These are phyloP conservation scores for Thozetella sp. DNA, from an alignment of 495 filamentous ascomycete genomes.

Conservation along the genomic window DNA sequence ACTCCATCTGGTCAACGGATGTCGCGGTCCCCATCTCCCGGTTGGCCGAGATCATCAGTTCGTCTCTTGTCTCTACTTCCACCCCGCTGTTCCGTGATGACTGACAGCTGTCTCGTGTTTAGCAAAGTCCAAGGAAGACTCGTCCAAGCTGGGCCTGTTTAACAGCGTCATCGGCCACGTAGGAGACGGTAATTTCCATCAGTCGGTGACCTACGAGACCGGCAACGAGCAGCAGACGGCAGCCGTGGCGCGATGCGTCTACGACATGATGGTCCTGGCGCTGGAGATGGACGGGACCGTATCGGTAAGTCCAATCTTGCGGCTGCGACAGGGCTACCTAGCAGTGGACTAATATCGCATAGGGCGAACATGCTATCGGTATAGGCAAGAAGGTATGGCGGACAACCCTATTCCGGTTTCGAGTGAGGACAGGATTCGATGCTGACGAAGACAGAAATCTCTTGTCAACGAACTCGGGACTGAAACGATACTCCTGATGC, in stretches of 20 bases:
- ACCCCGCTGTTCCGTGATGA: background rate
- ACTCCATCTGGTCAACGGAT: constrained; percentile 70
- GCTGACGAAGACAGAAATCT: constrained; percentile 2
- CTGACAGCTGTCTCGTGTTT: constrained; percentile 3
- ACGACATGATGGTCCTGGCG: constrained; percentile 29
- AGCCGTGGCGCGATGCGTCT: constrained; percentile 18
- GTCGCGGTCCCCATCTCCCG: constrained; percentile 71
- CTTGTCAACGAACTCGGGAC: constrained; percentile 29
- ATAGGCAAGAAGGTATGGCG: constrained; percentile 29
- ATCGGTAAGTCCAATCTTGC: constrained; percentile 9
- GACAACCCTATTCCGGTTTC: background rate
- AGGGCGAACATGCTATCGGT: constrained; percentile 36
- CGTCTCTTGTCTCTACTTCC: constrained; percentile 15
- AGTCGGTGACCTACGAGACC: constrained; percentile 32
- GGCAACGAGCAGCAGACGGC: constrained; percentile 14
- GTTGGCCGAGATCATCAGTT: constrained; percentile 68
- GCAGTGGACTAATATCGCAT: background rate
- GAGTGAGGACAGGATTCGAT: background rate
- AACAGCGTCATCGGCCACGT: constrained; percentile 76
- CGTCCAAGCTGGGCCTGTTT: constrained; percentile 63
- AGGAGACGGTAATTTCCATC: constrained; percentile 48
- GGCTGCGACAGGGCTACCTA: too few species aligned
- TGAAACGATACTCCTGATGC: constrained; percentile 31
- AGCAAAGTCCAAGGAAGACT: constrained; percentile 66
- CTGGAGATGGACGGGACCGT: constrained; percentile 38